phyloP scores from a whole-genome alignment of 2,329 filamentous ascomycete species.

The Hypocreales sp. region DNA sequence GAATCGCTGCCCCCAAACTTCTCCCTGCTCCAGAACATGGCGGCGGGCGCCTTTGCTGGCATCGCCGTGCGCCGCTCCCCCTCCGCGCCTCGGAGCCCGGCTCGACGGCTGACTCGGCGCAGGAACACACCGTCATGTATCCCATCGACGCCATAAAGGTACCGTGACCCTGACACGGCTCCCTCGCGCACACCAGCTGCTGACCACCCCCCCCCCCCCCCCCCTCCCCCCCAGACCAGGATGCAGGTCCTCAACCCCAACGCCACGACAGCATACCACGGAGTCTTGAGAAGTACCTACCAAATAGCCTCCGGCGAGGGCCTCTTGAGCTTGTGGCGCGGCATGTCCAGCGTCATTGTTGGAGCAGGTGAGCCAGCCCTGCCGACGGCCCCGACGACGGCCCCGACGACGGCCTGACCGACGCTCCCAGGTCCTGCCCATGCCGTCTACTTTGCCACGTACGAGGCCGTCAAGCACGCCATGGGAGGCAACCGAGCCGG shows the following conservation, averaged over 20 bases:
- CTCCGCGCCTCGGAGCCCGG: neutral
- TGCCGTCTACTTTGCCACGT: conserved; percentile 96
- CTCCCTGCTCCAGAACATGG: conserved; percentile 87
- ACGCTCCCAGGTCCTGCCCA: conserved; percentile 68
- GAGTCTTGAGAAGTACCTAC: conserved; percentile 81
- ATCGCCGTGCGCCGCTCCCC: conserved; percentile 54
- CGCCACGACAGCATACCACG: conserved; percentile 67
- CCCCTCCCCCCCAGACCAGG: conserved; percentile 60
- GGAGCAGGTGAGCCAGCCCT: conserved; percentile 76
- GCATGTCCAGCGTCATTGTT: conserved; percentile 89
- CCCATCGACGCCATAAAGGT: conserved; percentile 97
- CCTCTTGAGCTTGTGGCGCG: conserved; percentile 83
- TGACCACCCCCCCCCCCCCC: no score
- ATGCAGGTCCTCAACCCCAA: conserved; percentile 92
- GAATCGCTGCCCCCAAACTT: conserved; percentile 91
- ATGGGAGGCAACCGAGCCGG: conserved; percentile 84
- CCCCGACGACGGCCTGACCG: no score
- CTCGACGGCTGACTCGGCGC: conserved; percentile 8
- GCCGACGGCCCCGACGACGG: no score
- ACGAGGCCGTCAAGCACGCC: conserved; percentile 90
- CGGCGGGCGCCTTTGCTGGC: conserved; percentile 88
- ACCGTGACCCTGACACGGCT: conserved; percentile 5
- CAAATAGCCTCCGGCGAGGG: conserved; percentile 87
- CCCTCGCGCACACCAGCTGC: no score
- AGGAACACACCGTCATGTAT: conserved; percentile 99